phyloP scores from a whole-genome alignment of 495 filamentous ascomycete species.

The Rhypophila decipiens region DNA sequence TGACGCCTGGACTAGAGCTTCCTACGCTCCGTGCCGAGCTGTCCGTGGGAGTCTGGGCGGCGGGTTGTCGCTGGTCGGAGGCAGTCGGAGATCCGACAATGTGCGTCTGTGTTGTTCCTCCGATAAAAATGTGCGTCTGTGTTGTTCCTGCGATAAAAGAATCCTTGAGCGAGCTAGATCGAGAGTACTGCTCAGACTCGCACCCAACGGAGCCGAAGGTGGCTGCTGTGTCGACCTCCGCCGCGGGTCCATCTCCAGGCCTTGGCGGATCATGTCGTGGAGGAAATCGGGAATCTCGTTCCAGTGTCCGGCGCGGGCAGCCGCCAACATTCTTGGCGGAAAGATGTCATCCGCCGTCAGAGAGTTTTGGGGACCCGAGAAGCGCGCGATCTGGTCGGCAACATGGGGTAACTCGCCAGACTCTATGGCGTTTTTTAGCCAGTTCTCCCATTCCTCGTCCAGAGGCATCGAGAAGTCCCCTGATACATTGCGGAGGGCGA shows the following conservation, averaged over 20 bases:
- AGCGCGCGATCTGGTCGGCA: conserved; percentile 31
- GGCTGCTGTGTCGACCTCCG: neutral
- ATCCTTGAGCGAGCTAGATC: neutral
- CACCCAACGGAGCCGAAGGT: no score
- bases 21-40: neutral
- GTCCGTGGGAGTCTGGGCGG: neutral
- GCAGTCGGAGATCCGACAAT: conserved; percentile 7
- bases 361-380: conserved; percentile 20
- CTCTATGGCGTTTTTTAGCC: conserved; percentile 75
- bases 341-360: conserved; percentile 32
- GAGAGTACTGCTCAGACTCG: no score
- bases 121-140: conserved; percentile 8
- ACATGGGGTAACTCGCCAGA: conserved; percentile 42
- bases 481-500: conserved; percentile 52
- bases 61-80: neutral
- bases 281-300: conserved; percentile 44
- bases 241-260: conserved; percentile 17
- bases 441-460: conserved; percentile 80
- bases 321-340: conserved; percentile 35
- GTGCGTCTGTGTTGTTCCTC: conserved; percentile 6
- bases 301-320: conserved; percentile 45
- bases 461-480: conserved; percentile 56
- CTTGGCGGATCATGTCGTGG: conserved; percentile 38
- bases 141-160: no score
- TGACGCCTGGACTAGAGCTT: neutral